Base-by-base conservation (phyloP, 2,329 filamentous ascomycete genomes). In the Apiospora saccharicola region DNA sequence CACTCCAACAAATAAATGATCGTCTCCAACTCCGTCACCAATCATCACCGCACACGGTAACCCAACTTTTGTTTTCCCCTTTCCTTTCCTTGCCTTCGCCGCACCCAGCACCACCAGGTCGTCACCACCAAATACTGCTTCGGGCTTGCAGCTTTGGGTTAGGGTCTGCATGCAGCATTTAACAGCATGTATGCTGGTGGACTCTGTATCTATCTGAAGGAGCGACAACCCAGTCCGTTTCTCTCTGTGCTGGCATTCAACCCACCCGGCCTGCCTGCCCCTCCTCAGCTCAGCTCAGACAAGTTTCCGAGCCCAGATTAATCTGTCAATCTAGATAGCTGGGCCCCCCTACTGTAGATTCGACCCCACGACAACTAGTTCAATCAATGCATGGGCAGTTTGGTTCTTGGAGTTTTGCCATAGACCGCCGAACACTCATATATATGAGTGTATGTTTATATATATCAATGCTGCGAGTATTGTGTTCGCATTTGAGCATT, bases 291-390 rank as follows among this genome's bases (percentile, higher is more conserved):
- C 49, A 57, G 26, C 53, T 57, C 53, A 37, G 26, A 3, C 53
- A 61, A 61, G 53, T 61, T 61, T 61, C 53, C 53, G 26, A 61
- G 14, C 8, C 53, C 53, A 49, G 46, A 49, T 49, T 30, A 61
- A 61, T 61, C 53, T 37, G 19, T 61, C 30, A 61, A 53, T 53
- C 49, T 26, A 61, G 30, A 34, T 61, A 61, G 30, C 30, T 37
- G 30, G 53, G 0, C 26, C 51, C 53, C 30, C 30, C 16, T 37
- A 19, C 30, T 37, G 53, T 61, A 61, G 53, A 61, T 61, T 61
- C 30, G 26, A 61, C 53, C 53, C 53, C 53, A 61, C 30, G 53
- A 61, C 53, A 37, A n/a, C 19, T n/a, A 37, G 16, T 30, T 37
- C 13, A 34, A 34, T 30, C 26, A 26, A 19, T 22, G 26, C 51